A percentile compares a stretch with the other conserved stretches of the same genome.
Evolutionary conservation across 1,284 basidiomycete species (phyloP).

Genomic region (Microbotryomycetes sp.): DNA sequence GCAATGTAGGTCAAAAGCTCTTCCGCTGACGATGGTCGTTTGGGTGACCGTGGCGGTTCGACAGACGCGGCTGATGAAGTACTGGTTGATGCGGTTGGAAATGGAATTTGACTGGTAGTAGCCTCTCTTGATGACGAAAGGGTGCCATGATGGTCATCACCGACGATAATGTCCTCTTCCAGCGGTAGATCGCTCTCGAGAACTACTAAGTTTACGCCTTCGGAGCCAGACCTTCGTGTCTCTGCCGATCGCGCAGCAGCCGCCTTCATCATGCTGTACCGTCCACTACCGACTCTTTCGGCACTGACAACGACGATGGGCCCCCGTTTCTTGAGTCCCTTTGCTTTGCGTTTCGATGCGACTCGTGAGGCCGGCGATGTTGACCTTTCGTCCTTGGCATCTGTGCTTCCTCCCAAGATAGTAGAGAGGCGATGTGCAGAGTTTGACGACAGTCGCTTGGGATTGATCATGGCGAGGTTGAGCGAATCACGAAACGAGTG

Average conservation of each 20-base stretch:
- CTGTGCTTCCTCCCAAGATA: neutral
- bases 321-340: neutral
- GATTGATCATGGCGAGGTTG: slow-evolving; percentile 1
- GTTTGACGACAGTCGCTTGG: slow-evolving; percentile 8
- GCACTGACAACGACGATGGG: slow-evolving; percentile 19
- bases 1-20: slow-evolving; percentile 7
- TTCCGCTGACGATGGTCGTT: neutral
- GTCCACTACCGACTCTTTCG: slow-evolving; percentile 4
- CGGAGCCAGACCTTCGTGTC: neutral
- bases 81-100: neutral
- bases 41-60: too few relatives aligned
- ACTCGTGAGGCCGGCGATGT: neutral
- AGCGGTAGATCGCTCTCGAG: too few relatives aligned
- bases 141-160: neutral
- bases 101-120: neutral
- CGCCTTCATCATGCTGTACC: slow-evolving; percentile 13
- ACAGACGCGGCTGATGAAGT: too few relatives aligned
- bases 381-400: neutral
- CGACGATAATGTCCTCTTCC: neutral
- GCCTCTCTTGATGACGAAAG: neutral
- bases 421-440: neutral
- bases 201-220: neutral
- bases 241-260: neutral
- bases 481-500: slow-evolving; percentile 23
- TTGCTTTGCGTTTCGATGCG: neutral